These are phyloP conservation scores for Bipolaris oryzae DNA, from an alignment of 2,329 filamentous ascomycete species.

Conservation along the genomic window DNA sequence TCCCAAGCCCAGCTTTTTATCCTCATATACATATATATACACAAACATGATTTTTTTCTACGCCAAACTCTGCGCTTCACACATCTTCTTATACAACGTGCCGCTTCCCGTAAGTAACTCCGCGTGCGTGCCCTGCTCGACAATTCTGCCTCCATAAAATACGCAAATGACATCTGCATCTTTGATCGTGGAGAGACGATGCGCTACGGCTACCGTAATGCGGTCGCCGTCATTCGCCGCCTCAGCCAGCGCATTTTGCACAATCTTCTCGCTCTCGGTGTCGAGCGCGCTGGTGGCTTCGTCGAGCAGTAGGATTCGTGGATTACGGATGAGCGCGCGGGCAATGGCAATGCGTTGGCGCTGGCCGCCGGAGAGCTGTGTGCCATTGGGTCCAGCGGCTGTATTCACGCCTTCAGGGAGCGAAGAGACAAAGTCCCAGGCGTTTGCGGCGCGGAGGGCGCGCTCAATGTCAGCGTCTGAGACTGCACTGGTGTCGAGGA, in stretches of 20 bases:
- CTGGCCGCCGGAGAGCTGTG: slow-evolving; percentile 50
- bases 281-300: slow-evolving; percentile 32
- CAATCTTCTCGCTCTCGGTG: slow-evolving; percentile 47
- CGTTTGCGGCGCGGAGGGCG: slow-evolving; percentile 70
- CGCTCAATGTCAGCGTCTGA: slow-evolving; percentile 59
- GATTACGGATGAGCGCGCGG: slow-evolving; percentile 50
- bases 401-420: slow-evolving; percentile 58
- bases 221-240: slow-evolving; percentile 34
- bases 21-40: neutral
- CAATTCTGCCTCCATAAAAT: slow-evolving; percentile 81
- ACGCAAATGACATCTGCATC: slow-evolving; percentile 93
- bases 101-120: slow-evolving; percentile 37
- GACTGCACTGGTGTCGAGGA: neutral
- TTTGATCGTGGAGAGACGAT: slow-evolving; percentile 83
- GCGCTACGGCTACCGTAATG: slow-evolving; percentile 75
- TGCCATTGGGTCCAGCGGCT: slow-evolving; percentile 25
- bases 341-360: slow-evolving; percentile 51
- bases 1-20: neutral
- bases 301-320: slow-evolving; percentile 39
- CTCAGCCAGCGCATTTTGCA: slow-evolving; percentile 46
- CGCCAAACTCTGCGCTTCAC: slow-evolving; percentile 46
- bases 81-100: slow-evolving; percentile 51
- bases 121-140: slow-evolving; percentile 71
- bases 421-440: slow-evolving; percentile 23
- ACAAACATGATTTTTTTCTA: neutral